Conservation (phyloP, 2,329 filamentous ascomycete species). For the Ophiocordyceps camponoti-saundersi region DNA sequence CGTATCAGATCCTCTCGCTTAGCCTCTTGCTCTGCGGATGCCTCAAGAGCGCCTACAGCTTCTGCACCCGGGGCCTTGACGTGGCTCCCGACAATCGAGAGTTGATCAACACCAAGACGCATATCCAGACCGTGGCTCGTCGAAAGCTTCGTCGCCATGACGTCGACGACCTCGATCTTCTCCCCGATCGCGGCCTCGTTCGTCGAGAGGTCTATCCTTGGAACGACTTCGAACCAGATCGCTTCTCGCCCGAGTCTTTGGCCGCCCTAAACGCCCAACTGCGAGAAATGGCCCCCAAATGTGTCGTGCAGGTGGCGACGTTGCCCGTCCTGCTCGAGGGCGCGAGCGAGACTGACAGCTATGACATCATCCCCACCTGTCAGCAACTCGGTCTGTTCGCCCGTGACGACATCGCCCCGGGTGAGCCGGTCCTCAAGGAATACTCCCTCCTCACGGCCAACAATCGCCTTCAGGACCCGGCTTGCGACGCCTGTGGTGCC, state of each 20-base stretch:
- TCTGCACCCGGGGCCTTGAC: conserved; percentile 43
- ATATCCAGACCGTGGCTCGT: conserved; percentile 35
- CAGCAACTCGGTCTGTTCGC: conserved; percentile 84
- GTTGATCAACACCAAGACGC: conserved; percentile 33
- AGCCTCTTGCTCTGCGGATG: conserved; percentile 49
- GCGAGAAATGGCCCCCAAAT: conserved; percentile 55
- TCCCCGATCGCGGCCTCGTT: conserved; percentile 54
- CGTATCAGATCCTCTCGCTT: conserved; percentile 40
- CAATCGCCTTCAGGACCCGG: conserved; percentile 67
- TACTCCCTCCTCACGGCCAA: conserved; percentile 79
- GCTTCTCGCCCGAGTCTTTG: conserved; percentile 53
- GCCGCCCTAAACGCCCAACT: conserved; percentile 56
- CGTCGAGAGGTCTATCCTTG: conserved; percentile 55
- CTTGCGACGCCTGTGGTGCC: conserved; percentile 79
- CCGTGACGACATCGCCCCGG: conserved; percentile 58
- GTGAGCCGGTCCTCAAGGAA: conserved; percentile 63
- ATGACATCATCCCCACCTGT: conserved; percentile 38
- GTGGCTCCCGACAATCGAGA: conserved; percentile 36
- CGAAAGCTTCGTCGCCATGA: conserved; percentile 27
- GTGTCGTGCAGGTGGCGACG: conserved; percentile 59
- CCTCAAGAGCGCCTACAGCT: conserved; percentile 48
- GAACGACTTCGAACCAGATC: conserved; percentile 52
- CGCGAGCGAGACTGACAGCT: conserved; percentile 30
- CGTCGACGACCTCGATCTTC: conserved; percentile 36
- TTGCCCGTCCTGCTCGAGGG: conserved; percentile 53